Evolutionary conservation across 2,329 filamentous ascomycete genomes (phyloP), one percentile per base, ranked within the genome.

Genomic region (Westerdykella ornata): DNA sequence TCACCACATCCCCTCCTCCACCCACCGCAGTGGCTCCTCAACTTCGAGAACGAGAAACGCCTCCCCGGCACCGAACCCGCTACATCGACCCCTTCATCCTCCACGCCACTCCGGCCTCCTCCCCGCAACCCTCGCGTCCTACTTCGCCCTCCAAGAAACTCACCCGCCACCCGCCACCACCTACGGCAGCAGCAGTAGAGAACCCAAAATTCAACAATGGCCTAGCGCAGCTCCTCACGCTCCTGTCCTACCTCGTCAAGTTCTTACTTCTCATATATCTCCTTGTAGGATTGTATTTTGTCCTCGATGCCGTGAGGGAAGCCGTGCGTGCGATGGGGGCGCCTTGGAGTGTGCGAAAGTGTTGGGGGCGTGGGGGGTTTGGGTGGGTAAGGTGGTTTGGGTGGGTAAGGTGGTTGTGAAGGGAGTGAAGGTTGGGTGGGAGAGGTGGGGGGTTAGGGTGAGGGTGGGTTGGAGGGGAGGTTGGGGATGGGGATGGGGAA

Each of bases 211-310:
- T 59, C 37, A 52, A 60, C 6, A 47, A 44, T 0, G 59, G 56
- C 9, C 48, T 60, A 17, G 46, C 47, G 18, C 56, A 59, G 36
- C 44, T 60, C 12, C 48, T 45, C 30, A 26, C 32, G 2, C 39
- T 57, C 2, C 35, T 38, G 3, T 34, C 43, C 2, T 20, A 59
- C 9, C 7, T 54, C 1, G 13, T 57, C 8, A 57, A 56, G 20
- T 32, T 58, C 3, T 47, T 44, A 11, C 28, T 61, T 3, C 14
- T 52, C 0, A 9, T 61, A 3, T 62, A 62, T 20, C 39, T 38
- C 6, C 38, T 60, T 7, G 41, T 61, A 7, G 56, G 52, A 6
- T n/a, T 60, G 37, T 61, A 59, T 45, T 61, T 52, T 35, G 17
- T 61, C 5, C 51, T 62, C 2, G 55, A 62, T 43, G 59, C 55